Evolutionary conservation across 331 rosid genomes (phyloP), one percentile per base, ranked within the genome.

Genomic region (Quercus phellos): DNA sequence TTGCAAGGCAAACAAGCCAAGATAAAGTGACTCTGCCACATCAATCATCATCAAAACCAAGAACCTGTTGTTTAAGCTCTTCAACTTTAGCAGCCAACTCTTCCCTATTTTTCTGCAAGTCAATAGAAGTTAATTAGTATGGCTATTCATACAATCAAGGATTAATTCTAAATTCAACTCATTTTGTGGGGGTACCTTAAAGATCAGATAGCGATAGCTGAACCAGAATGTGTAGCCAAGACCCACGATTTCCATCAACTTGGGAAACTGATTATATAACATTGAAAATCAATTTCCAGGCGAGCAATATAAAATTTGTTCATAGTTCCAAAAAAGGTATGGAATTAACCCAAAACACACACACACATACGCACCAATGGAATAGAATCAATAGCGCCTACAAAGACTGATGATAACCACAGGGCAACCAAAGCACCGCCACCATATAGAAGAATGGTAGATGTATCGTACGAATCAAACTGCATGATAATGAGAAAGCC

Each of bases 151-250:
- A 30, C 51, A 35, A 50, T 24, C 14, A 21, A 35, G 2, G 24
- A 26, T 4, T 3, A 43, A 12, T 24, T 21, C 7, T 4, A 26
- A 55, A 66, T 73, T 63, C 27, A 42, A n/a, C 71, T 4, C 30
- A 17, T 22, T 10, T 32, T 32, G 29, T 4, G 0, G 11, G 30
- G 30, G 30, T 84, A 92, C 98, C 98, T 95, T 91, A 86, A 92
- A 95, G 60, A 95, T 77, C 74, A 95, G 86, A 81, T 88, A 95
- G 30, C 99, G 98, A 73, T 81, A 83, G 17, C 83, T 83, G 82
- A 95, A 95, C 99, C 99, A 95, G 42, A 89, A n/a, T 4, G 92
- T 84, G 74, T 91, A 92, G 61, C 85, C 94, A 72, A 95, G 96
- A 61, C 98, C 99, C 4, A 95, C 90, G 24, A 93, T 81, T 85